phyloP scores from a whole-genome alignment of 2,329 filamentous ascomycete species.

The Botryotinia globosa region DNA sequence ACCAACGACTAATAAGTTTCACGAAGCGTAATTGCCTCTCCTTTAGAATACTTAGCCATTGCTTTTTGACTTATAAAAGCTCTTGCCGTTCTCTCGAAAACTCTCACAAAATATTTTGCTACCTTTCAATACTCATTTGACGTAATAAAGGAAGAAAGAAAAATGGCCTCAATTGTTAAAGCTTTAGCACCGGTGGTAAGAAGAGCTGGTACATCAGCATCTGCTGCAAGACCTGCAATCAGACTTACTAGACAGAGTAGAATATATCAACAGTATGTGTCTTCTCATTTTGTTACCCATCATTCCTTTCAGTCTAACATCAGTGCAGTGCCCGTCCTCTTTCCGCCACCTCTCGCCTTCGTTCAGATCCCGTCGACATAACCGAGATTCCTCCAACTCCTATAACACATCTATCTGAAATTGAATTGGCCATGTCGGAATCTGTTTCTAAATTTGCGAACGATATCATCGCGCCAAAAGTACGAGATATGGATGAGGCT shows the following conservation, averaged over 20 bases:
- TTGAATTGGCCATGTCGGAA: conserved; percentile 85
- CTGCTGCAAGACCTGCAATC: conserved; percentile 38
- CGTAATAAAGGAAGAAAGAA: not conserved
- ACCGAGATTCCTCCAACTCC: conserved; percentile 82
- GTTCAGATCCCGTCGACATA: conserved; percentile 58
- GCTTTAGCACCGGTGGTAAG: conserved; percentile 46
- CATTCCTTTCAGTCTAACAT: conserved; percentile 12
- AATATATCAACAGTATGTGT: conserved; percentile 43
- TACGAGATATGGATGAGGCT: conserved; percentile 95
- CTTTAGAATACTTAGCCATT: not conserved
- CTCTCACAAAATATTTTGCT: not conserved
- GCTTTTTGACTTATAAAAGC: not conserved
- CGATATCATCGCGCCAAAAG: conserved; percentile 85
- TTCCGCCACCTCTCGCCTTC: conserved; percentile 57
- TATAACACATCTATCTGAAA: conserved; percentile 88
- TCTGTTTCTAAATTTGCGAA: conserved; percentile 86
- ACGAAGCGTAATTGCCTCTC: conserved; percentile 3
- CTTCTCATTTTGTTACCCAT: not conserved
- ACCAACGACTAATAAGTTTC: not conserved
- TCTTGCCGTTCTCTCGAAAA: not conserved
- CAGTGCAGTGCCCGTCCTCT: conserved; percentile 49
- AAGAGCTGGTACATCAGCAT: conserved; percentile 38
- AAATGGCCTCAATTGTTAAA: conserved; percentile 49
- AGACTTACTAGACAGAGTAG: conserved; percentile 41
- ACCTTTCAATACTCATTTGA: not conserved